These are phyloP conservation scores for Candida awuae DNA, from an alignment of 805 yeast genomes.

Conservation along the genomic window DNA sequence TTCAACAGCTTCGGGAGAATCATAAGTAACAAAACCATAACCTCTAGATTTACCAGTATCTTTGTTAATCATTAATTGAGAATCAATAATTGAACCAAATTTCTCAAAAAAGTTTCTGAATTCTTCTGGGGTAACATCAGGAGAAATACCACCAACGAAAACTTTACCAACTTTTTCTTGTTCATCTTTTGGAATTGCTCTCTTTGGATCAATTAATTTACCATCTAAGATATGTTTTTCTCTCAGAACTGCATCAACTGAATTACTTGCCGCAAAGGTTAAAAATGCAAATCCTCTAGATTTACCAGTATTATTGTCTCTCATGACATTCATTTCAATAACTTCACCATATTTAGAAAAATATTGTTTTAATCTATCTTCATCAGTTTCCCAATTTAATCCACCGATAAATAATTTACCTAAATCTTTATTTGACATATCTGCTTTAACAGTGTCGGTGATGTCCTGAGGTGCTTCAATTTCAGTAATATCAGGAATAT, in stretches of 20 bases:
- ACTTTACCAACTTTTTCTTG: slow-evolving; percentile 96
- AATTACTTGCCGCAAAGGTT: slow-evolving; percentile 70
- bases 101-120: slow-evolving; percentile 79
- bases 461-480: slow-evolving; percentile 11
- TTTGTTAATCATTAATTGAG: slow-evolving; percentile 94
- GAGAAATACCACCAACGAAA: slow-evolving; percentile 94
- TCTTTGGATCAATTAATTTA: slow-evolving; percentile 91
- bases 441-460: slow-evolving; percentile 34
- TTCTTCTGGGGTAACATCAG: slow-evolving; percentile 86
- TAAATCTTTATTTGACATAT: slow-evolving; percentile 54
- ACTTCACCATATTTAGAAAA: slow-evolving; percentile 87
- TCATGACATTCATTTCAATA: slow-evolving; percentile 83
- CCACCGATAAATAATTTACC: slow-evolving; percentile 97
- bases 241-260: slow-evolving; percentile 80
- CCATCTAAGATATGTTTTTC: slow-evolving; percentile 90
- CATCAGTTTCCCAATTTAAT: slow-evolving; percentile 95
- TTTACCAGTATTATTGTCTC: slow-evolving; percentile 77
- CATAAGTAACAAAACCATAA: slow-evolving; percentile 93
- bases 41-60: slow-evolving; percentile 97
- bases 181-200: slow-evolving; percentile 96
- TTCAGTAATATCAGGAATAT: slow-evolving; percentile 12
- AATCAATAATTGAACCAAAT: slow-evolving; percentile 88
- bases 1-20: slow-evolving; percentile 90
- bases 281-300: slow-evolving; percentile 94
- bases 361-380: slow-evolving; percentile 73